Evolutionary conservation across 2,329 filamentous ascomycete species (phyloP).

Genomic region (Penicillium glabrum): DNA sequence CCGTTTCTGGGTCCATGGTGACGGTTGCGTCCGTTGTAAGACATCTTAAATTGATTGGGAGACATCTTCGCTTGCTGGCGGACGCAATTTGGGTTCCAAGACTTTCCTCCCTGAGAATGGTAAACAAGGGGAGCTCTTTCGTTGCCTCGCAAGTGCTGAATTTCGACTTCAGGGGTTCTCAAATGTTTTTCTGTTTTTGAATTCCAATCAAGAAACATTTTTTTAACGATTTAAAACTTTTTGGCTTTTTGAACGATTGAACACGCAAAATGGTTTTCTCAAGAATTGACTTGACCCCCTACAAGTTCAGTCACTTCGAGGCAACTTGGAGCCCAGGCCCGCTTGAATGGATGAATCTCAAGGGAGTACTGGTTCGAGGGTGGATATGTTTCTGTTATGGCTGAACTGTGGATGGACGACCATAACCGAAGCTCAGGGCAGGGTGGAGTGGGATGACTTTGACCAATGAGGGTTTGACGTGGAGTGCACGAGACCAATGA

Average conservation of each 20-base stretch:
- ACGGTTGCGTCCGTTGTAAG: neutral
- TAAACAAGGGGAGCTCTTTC: conserved; percentile 7
- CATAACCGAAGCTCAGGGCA: neutral
- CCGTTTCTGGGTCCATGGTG: neutral
- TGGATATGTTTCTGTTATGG: conserved; percentile 2
- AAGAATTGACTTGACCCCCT: conserved; percentile 9
- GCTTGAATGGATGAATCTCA: conserved; percentile 4
- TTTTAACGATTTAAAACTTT: conserved; percentile 3
- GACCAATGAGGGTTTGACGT: neutral
- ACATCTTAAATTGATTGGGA: neutral
- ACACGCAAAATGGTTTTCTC: conserved; percentile 14
- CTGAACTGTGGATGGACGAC: neutral
- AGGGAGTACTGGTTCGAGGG: neutral
- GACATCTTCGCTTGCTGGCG: neutral
- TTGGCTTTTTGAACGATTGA: conserved; percentile 1
- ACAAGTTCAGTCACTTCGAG: conserved; percentile 19
- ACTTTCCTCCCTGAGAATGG: neutral
- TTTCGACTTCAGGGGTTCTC: conserved; percentile 19
- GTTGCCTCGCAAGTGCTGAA: conserved; percentile 12
- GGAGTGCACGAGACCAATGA: no score
- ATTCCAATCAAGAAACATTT: conserved; percentile 5
- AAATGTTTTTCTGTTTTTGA: conserved; percentile 9
- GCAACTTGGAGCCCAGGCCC: conserved; percentile 9
- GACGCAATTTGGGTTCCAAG: neutral
- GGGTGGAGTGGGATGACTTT: neutral